Conservation (phyloP, 345 rosid species). For the Camelina hispida region DNA sequence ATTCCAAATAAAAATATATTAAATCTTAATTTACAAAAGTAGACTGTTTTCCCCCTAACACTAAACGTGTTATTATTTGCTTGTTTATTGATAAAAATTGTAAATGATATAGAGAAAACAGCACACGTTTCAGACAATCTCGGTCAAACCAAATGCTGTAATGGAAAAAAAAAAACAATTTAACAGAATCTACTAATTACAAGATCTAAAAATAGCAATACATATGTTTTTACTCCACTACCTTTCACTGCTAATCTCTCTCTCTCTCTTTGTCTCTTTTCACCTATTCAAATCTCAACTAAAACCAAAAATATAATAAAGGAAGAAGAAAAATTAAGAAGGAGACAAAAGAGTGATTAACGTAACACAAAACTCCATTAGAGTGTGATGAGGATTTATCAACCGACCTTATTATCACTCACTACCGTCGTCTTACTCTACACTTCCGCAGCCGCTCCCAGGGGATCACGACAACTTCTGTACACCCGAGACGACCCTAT, state of each 20-base stretch:
- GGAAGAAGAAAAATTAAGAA: constrained; percentile 4
- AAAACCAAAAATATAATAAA: constrained; percentile 15
- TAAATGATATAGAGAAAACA: constrained; percentile 5
- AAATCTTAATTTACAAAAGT: constrained; percentile 20
- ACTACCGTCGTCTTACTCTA: constrained; percentile 36
- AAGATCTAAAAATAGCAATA: constrained; percentile 33
- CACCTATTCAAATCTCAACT: constrained; percentile 2
- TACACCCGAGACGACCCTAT: constrained; percentile 41
- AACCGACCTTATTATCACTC: constrained; percentile 26
- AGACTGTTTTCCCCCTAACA: not conserved
- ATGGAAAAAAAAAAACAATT: not conserved
- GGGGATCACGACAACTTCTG: constrained; percentile 41
- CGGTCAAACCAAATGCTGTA: constrained; percentile 36
- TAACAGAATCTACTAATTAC: not conserved
- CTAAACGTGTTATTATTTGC: not conserved
- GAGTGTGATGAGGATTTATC: constrained; percentile 47
- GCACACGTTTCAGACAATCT: constrained; percentile 20
- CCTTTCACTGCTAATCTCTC: constrained; percentile 29
- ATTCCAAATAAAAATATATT: constrained; percentile 12
- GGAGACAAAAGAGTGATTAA: constrained; percentile 18
- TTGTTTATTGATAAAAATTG: constrained; percentile 1
- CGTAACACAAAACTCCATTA: constrained; percentile 14
- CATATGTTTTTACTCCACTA: constrained; percentile 9
- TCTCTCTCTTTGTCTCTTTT: constrained; percentile 37
- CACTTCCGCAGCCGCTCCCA: constrained; percentile 13